Evolutionary conservation across 208 protist species (phyloP).

Genomic region (Wallacemonas sp.): DNA sequence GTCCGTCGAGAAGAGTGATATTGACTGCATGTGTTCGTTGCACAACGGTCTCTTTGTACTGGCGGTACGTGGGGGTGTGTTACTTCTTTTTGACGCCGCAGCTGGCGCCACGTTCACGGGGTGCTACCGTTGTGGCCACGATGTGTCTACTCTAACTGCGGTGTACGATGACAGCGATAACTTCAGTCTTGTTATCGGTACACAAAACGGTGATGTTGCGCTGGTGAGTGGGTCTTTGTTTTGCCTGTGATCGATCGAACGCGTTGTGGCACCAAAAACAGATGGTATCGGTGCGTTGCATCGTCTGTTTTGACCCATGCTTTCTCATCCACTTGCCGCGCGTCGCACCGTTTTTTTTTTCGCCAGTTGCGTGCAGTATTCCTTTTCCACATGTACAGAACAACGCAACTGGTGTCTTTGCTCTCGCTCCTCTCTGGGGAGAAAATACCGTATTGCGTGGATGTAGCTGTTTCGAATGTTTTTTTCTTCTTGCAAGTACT

Average conservation of each 20-base stretch:
- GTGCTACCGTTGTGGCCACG: neutral
- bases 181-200: slow-evolving; percentile 20
- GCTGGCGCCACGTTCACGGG: neutral
- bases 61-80: neutral
- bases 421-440: too few species aligned
- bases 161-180: neutral
- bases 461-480: neutral
- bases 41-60: neutral
- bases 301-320: neutral
- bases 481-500: too few species aligned
- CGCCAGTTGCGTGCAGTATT: too few species aligned
- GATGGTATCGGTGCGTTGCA: too few species aligned
- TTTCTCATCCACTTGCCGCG: too few species aligned
- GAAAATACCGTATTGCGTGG: too few species aligned
- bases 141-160: neutral
- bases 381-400: too few species aligned
- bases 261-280: too few species aligned
- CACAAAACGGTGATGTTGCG: slow-evolving; percentile 24
- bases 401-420: too few species aligned
- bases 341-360: too few species aligned
- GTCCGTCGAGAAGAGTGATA: neutral
- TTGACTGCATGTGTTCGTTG: slow-evolving; percentile 1
- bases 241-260: slow-evolving; percentile 19
- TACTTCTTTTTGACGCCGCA: neutral
- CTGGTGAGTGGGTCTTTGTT: slow-evolving; percentile 22